Evolutionary conservation across 1,284 basidiomycete genomes (phyloP).

Genomic region (Boletellus deceptivus): DNA sequence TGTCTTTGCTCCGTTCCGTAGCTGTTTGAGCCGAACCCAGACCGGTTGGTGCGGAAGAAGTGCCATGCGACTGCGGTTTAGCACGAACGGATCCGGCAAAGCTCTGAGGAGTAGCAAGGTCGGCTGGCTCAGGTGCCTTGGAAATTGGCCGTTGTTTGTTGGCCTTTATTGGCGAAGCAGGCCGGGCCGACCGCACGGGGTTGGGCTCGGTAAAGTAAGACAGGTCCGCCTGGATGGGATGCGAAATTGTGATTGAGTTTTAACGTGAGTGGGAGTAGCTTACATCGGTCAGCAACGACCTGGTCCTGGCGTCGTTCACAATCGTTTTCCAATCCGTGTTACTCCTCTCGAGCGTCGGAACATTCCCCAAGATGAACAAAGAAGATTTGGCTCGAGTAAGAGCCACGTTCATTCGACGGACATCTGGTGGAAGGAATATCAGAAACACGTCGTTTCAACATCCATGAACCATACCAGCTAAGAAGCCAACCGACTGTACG

Average conservation of each 20-base stretch:
- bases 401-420: conserved; percentile 95
- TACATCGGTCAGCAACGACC: conserved; percentile 55
- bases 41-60: background rate
- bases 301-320: conserved; percentile 68
- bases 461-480: conserved; percentile 57
- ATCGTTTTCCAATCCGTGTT: conserved; percentile 81
- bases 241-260: background rate
- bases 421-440: conserved; percentile 46
- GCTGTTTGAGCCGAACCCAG: conserved; percentile 1
- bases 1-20: background rate
- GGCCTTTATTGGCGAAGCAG: conserved; percentile 20
- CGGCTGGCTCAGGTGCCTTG: conserved; percentile 19
- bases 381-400: conserved; percentile 94
- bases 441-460: conserved; percentile 3
- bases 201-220: conserved; percentile 37
- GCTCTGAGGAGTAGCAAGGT: conserved; percentile 34
- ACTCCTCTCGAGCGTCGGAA: conserved; percentile 81
- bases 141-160: conserved; percentile 20
- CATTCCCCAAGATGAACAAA: conserved; percentile 91
- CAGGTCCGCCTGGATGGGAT: conserved; percentile 34
- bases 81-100: conserved; percentile 30
- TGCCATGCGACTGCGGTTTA: conserved; percentile 23
- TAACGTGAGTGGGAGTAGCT: conserved; percentile 24
- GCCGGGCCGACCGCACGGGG: conserved; percentile 9
- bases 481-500: conserved; percentile 81